Conservation (phyloP, 345 rosid species). For the Brassica carinata region DNA sequence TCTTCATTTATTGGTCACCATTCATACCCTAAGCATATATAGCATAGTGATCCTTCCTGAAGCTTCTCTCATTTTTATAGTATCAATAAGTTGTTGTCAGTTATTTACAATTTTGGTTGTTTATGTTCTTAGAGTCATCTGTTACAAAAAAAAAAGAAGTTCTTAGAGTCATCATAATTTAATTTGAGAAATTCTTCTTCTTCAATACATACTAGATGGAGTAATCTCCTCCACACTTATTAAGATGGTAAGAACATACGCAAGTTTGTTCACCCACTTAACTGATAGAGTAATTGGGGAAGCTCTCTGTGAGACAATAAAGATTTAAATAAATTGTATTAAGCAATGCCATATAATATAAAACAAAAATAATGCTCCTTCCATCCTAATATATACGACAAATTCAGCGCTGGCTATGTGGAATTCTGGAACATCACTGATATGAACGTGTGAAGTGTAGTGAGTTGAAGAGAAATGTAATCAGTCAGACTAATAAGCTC, state of each 20-base stretch:
- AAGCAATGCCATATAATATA: not conserved
- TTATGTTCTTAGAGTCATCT: not conserved
- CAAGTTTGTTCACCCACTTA: not conserved
- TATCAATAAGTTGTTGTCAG: not conserved
- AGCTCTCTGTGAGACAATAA: not conserved
- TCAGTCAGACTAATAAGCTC: slow-evolving; percentile 7
- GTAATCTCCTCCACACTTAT: not conserved
- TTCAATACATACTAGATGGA: not conserved
- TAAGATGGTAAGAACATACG: not conserved
- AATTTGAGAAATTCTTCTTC: too few species aligned
- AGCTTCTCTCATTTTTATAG: too few species aligned
- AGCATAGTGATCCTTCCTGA: too few species aligned
- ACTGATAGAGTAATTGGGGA: not conserved
- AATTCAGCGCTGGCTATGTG: too few species aligned
- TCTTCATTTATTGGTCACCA: too few species aligned
- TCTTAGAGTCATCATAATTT: not conserved
- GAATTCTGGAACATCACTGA: not conserved
- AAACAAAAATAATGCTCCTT: not conserved
- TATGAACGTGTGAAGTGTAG: not conserved
- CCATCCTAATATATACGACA: not conserved
- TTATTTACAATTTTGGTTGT: not conserved
- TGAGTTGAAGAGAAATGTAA: not conserved
- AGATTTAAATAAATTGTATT: not conserved
- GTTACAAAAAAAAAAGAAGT: too few species aligned
- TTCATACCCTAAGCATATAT: too few species aligned